Base-by-base conservation (phyloP, 352 stramenopile genomes). In the Elongisporangium anandrum region DNA sequence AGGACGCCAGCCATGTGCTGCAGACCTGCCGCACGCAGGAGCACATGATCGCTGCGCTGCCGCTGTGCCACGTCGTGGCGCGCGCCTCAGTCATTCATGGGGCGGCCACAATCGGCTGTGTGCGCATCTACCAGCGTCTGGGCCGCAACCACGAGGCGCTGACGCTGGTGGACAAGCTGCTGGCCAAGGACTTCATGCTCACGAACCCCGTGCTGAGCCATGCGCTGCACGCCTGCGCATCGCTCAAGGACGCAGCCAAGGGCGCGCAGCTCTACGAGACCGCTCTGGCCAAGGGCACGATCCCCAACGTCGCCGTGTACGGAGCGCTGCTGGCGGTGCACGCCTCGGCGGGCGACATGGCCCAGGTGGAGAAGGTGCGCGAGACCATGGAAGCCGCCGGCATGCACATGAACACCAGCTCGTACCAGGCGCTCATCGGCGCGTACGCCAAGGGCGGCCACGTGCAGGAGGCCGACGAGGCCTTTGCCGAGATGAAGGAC, bases 361-460 rank as follows among this genome's bases (percentile, higher is more conserved):
- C 68, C n/a, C 68, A 69, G 8, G 77, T 92, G 24, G 64, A 77
- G 38, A 39, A 61, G 22, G 66, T 89, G 52, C 70, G 90, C 15
- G 52, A 61, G 19, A 69, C 85, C 56, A 90, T 92, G 79, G 55
- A 83, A 24, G 56, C 81, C 4, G 64, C 65, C 10, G 76, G 75
- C 8, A 57, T 87, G 2, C 56, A 73, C 53, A 85, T 92, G 79
- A 90, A 83, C 61, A 62, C 87, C 62, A 80, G 84, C 48, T 85
- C 77, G 56, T 88, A 88, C 60, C 81, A 91, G 58, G 78, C 81
- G 56, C 70, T 83, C 48, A 87, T 94, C 71, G 84, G 63, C 45
- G 70, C 81, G 47, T 92, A 90, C 72, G 73, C 73, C 29, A 85
- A 77, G 45, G 67, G 63, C 6, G 79, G 79, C 9, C 64, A 87